Evolutionary conservation across 1,139 yeast species (phyloP).

Genomic region (Yamadazyma aaseri): DNA sequence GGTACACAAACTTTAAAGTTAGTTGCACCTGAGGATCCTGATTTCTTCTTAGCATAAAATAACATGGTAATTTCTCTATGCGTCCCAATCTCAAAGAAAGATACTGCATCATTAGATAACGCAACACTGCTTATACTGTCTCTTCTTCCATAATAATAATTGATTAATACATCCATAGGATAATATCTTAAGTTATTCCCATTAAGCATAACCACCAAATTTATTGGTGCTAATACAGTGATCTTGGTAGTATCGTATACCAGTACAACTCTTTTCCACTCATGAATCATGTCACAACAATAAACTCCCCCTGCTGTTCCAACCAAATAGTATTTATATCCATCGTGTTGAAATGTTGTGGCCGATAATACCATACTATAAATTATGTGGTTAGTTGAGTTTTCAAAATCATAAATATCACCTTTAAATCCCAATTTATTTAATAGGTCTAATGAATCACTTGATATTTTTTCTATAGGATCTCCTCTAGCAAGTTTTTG

Average conservation of each 20-base stretch:
- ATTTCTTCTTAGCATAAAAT: slow-evolving; percentile 51
- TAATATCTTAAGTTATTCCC: slow-evolving; percentile 62
- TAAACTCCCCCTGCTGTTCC: slow-evolving; percentile 43
- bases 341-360: slow-evolving; percentile 26
- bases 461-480: slow-evolving; percentile 52
- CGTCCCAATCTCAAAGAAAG: slow-evolving; percentile 60
- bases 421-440: slow-evolving; percentile 23
- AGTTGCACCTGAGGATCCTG: slow-evolving; percentile 40
- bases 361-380: slow-evolving; percentile 29
- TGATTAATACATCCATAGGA: slow-evolving; percentile 48
- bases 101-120: slow-evolving; percentile 38
- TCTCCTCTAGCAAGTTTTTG: slow-evolving; percentile 66
- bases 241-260: slow-evolving; percentile 58
- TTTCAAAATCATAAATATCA: slow-evolving; percentile 26
- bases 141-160: slow-evolving; percentile 35
- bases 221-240: slow-evolving; percentile 56
- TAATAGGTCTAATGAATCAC: slow-evolving; percentile 23
- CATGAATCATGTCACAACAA: slow-evolving; percentile 47
- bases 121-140: slow-evolving; percentile 31
- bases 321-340: slow-evolving; percentile 26
- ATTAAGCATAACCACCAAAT: slow-evolving; percentile 58
- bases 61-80: slow-evolving; percentile 60
- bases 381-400: slow-evolving; percentile 25
- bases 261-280: slow-evolving; percentile 64
- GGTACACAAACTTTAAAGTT: slow-evolving; percentile 54